Percentiles rank a stretch among this genome's conserved stretches.
These are phyloP conservation scores for Suillus occidentalis DNA, from an alignment of 768 basidiomycete species.

Conservation along the genomic window DNA sequence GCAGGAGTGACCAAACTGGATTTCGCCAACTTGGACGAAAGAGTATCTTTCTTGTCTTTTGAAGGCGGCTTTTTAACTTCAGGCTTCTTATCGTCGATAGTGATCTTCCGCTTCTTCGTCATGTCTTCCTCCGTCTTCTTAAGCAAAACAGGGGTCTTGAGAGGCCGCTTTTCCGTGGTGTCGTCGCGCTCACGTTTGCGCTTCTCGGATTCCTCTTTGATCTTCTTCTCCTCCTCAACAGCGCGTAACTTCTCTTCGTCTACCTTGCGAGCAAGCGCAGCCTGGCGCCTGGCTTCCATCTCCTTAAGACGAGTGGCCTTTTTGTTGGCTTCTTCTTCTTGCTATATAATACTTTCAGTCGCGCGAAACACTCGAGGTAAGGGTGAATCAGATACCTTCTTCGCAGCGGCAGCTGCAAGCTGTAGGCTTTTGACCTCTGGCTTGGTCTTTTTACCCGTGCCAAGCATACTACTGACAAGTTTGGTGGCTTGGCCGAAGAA, in stretches of 20 bases:
- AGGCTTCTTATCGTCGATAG: constrained; percentile 55
- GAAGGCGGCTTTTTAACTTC: constrained; percentile 62
- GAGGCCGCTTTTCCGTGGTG: constrained; percentile 63
- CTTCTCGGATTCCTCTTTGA: constrained; percentile 72
- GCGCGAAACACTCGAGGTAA: constrained; percentile 6
- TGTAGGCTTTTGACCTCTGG: constrained; percentile 81
- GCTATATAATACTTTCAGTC: constrained; percentile 44
- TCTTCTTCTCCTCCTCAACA: constrained; percentile 67
- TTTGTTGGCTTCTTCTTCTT: constrained; percentile 86
- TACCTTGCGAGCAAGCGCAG: constrained; percentile 67
- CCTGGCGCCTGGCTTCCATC: constrained; percentile 81
- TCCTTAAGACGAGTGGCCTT: constrained; percentile 73
- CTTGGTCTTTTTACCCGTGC: constrained; percentile 69
- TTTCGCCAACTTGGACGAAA: constrained; percentile 31
- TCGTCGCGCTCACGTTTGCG: constrained; percentile 85
- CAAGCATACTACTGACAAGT: constrained; percentile 64
- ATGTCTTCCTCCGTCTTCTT: constrained; percentile 78
- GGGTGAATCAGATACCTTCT: constrained; percentile 61
- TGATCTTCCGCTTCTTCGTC: constrained; percentile 69
- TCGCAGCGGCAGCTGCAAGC: constrained; percentile 79
- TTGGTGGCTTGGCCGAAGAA: constrained; percentile 73
- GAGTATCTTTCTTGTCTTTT: constrained; percentile 48
- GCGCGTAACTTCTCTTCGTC: constrained; percentile 71
- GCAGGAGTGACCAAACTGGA: constrained; percentile 25
- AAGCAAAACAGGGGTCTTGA: constrained; percentile 40